phyloP scores from a whole-genome alignment of 202 grass and related monocot species.

The Schoenoplectus triqueter region DNA sequence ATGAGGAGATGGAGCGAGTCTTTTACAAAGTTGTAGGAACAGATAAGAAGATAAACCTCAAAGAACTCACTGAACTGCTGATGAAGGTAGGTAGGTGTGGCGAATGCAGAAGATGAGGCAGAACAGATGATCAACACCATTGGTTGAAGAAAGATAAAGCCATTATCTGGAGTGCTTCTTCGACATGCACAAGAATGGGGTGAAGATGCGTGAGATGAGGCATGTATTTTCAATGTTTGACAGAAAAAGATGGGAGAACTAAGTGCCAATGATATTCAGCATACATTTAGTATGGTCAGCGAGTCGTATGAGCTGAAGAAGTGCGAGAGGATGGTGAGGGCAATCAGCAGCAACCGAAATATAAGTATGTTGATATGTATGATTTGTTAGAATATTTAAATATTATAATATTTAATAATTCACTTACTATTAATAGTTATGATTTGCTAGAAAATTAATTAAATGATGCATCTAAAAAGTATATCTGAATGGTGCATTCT shows the following conservation, averaged over 20 bases:
- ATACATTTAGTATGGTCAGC: constrained; percentile 50
- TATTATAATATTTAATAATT: too few species aligned
- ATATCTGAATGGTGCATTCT: too few species aligned
- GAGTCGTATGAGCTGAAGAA: constrained; percentile 52
- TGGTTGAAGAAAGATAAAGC: constrained; percentile 55
- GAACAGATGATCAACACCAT: constrained; percentile 49
- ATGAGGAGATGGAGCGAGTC: constrained; percentile 61
- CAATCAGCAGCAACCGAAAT: constrained; percentile 52
- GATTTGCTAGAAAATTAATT: too few species aligned
- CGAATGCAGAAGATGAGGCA: constrained; percentile 35
- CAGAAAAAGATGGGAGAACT: constrained; percentile 56
- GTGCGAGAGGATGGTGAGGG: constrained; percentile 60
- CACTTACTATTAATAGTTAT: too few species aligned
- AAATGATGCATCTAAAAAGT: too few species aligned
- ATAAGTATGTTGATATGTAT: constrained; percentile 68
- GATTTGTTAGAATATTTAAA: constrained; percentile 38
- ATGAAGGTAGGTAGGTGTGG: constrained; percentile 48
- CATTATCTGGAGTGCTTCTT: constrained; percentile 71
- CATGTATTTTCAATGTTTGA: constrained; percentile 67
- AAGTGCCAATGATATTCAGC: constrained; percentile 57
- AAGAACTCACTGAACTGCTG: constrained; percentile 44
- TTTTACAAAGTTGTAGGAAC: constrained; percentile 49
- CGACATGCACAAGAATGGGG: constrained; percentile 64
- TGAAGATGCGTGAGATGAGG: constrained; percentile 54
- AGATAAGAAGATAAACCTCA: constrained; percentile 37